Evolutionary conservation across 2,329 filamentous ascomycete species (phyloP).

Genomic region (Xylaria sp.): DNA sequence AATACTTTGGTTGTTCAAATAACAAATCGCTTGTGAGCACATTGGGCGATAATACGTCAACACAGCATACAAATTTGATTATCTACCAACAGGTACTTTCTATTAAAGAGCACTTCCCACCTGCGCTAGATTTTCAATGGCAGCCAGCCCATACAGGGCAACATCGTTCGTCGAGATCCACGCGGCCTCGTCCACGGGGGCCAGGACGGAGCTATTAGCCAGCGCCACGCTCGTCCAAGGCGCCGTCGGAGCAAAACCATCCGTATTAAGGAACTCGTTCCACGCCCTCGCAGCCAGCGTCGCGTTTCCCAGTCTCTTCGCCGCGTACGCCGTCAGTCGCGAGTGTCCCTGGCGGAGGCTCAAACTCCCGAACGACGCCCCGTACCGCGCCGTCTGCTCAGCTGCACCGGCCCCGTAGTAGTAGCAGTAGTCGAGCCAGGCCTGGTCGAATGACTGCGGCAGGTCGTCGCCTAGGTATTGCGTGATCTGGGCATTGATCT

Average conservation of each 20-base stretch:
- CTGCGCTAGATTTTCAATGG: slow-evolving; percentile 65
- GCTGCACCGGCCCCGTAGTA: slow-evolving; percentile 62
- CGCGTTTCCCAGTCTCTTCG: slow-evolving; percentile 56
- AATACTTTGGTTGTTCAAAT: no score
- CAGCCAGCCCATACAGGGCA: slow-evolving; percentile 67
- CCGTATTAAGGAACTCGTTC: slow-evolving; percentile 62
- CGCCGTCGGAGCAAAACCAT: slow-evolving; percentile 55
- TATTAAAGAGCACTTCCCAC: slow-evolving; percentile 43
- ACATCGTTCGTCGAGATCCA: slow-evolving; percentile 69
- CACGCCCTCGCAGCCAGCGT: slow-evolving; percentile 64
- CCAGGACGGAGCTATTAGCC: slow-evolving; percentile 57
- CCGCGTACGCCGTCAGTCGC: slow-evolving; percentile 66
- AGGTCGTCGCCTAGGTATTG: slow-evolving; percentile 60
- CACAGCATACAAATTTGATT: background rate
- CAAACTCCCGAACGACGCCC: slow-evolving; percentile 58
- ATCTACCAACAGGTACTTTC: background rate
- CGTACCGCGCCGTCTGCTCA: slow-evolving; percentile 66
- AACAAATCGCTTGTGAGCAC: no score
- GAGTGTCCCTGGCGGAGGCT: slow-evolving; percentile 68
- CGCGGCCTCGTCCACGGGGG: slow-evolving; percentile 63
- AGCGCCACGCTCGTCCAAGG: slow-evolving; percentile 55
- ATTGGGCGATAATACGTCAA: background rate
- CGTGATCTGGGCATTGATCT: slow-evolving; percentile 66
- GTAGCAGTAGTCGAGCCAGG: slow-evolving; percentile 70
- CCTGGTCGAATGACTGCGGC: slow-evolving; percentile 62